phyloP scores from a whole-genome alignment of 202 grass and related monocot genomes.

The Panicum hallii region DNA sequence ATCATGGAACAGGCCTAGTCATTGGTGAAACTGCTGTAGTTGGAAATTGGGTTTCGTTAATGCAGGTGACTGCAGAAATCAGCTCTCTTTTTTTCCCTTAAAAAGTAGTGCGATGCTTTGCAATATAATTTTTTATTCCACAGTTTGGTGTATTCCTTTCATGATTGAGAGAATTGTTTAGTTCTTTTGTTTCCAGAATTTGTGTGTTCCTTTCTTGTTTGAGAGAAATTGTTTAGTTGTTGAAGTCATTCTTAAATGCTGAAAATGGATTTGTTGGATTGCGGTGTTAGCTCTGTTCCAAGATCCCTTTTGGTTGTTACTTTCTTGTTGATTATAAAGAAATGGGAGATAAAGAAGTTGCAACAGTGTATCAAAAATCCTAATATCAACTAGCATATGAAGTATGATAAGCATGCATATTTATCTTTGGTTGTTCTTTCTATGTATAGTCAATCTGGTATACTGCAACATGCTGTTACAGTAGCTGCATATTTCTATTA shows the following conservation, averaged over 20 bases:
- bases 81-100: conserved; percentile 4
- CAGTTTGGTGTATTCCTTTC: neutral
- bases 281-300: neutral
- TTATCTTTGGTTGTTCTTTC: neutral
- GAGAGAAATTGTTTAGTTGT: conserved; percentile 2
- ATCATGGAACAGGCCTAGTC: conserved; percentile 96
- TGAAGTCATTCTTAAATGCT: neutral
- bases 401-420: neutral
- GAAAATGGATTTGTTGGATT: neutral
- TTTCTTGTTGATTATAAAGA: neutral
- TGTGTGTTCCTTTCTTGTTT: conserved; percentile 1
- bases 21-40: conserved; percentile 98
- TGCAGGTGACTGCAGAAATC: conserved; percentile 66
- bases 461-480: neutral
- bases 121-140: conserved; percentile 17
- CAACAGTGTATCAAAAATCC: neutral
- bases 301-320: neutral
- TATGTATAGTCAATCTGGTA: neutral
- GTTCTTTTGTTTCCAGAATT: neutral
- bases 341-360: neutral
- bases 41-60: conserved; percentile 98
- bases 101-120: conserved; percentile 14
- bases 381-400: neutral
- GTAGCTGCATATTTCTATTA: neutral
- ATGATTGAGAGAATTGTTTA: conserved; percentile 3